Evolutionary conservation across 2,329 filamentous ascomycete genomes (phyloP), one percentile per base, ranked within the genome.

Genomic region (Ophiostoma fasciatum): DNA sequence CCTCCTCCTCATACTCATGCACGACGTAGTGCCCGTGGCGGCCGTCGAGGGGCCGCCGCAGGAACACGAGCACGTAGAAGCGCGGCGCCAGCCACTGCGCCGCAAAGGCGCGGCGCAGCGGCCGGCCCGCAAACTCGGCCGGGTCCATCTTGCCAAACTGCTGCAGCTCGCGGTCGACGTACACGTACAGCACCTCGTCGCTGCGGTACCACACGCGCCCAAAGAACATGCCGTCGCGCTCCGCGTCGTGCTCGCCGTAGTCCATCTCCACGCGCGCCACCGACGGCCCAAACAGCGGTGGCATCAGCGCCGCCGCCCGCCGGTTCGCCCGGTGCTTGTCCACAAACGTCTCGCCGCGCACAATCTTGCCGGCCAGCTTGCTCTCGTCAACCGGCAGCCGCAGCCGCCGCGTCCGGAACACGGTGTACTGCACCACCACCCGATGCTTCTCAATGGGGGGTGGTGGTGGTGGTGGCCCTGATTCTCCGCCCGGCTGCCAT

Each of bases 171-270:
- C 31, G 23, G 17, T 41, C 45, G 11, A 47, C 45, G 12, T 42
- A 43, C 7, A 45, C 31, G 18, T 28, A 32, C 11, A 39, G 13
- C 12, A 26, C n/a, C 2, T 22, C 26, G 23, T 25, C 37, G 17
- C 37, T 25, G 3, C 22, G 35, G 31, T 33, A 42, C 13, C 21
- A 9, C 6, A 38, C 36, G 0, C 31, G 25, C 3, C 43, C 42
- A 10, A 35, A 40, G n/a, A 45, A 47, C 38, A 47, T 35, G 11
- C 43, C 42, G 11, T 41, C 35, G 8, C 43, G 40, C 4, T 35
- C 19, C 1, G 36, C 18, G 6, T 38, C 39, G 1, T 38, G 19
- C 2, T n/a, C 19, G 11, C 37, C 31, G 7, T 39, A 43, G 20
- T 40, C 35, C 8, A 39, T 23, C 25, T 45, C 32, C 8, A 38